Percentiles rank a stretch among this genome's conserved stretches.
phyloP scores from a whole-genome alignment of 1,284 basidiomycete species.

The Ceratobasidium sp. region DNA sequence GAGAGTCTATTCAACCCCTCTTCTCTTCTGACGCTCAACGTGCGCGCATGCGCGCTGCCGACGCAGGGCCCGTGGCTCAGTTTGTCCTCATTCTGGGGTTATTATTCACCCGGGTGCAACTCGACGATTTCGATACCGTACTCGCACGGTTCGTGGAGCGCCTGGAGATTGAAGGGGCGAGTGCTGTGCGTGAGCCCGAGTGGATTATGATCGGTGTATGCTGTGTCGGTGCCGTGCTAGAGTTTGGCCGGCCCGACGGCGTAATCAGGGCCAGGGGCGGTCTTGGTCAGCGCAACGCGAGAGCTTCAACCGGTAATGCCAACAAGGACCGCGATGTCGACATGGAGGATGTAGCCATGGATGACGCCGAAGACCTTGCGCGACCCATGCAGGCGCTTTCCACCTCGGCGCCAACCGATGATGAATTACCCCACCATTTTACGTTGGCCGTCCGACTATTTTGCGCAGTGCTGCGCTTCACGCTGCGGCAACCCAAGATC shows the following conservation, averaged over 20 bases:
- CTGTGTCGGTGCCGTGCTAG: conserved; percentile 84
- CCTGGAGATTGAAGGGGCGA: conserved; percentile 74
- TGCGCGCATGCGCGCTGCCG: conserved; percentile 67
- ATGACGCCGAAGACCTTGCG: conserved; percentile 77
- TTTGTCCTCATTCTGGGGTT: conserved; percentile 95
- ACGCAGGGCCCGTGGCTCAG: conserved; percentile 80
- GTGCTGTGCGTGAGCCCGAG: conserved; percentile 74
- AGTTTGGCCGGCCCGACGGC: conserved; percentile 85
- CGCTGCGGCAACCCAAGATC: conserved; percentile 72
- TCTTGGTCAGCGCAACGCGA: conserved; percentile 39
- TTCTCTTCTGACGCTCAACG: conserved; percentile 81
- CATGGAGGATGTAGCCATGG: conserved; percentile 57
- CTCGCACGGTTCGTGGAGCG: conserved; percentile 88
- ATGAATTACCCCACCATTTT: conserved; percentile 70
- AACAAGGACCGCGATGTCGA: conserved; percentile 42
- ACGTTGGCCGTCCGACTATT: conserved; percentile 80
- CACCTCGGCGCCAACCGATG: conserved; percentile 42
- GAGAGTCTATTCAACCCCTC: conserved; percentile 86
- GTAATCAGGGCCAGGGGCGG: conserved; percentile 62
- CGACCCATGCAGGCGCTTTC: conserved; percentile 54
- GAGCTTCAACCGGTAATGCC: conserved; percentile 32
- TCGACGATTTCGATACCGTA: conserved; percentile 87
- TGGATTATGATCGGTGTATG: conserved; percentile 96
- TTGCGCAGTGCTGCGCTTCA: conserved; percentile 80
- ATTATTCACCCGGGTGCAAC: conserved; percentile 93